Conservation (phyloP, 2,329 filamentous ascomycete species). For the Fusarium xyrophilum region DNA sequence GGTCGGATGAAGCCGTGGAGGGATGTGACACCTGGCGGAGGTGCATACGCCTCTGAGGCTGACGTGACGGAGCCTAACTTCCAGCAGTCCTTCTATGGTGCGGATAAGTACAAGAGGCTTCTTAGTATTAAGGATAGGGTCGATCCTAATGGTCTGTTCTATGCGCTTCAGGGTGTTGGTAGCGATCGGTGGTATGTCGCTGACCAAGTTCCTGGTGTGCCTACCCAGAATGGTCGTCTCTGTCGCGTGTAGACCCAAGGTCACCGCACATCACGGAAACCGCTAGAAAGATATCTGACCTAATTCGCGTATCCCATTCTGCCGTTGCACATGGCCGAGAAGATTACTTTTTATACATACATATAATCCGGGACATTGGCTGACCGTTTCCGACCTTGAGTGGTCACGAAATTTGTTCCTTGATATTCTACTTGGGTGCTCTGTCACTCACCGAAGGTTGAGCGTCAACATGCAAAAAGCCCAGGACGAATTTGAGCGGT, state of each 20-base stretch:
- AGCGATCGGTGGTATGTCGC: conserved; percentile 36
- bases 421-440: fast-evolving
- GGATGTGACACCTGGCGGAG: conserved; percentile 26
- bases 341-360: neutral
- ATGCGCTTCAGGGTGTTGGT: conserved; percentile 29
- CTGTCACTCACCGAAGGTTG: fast-evolving
- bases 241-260: conserved; percentile 7
- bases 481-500: fast-evolving
- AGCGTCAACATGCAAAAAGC: too few species aligned
- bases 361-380: neutral
- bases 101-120: conserved; percentile 28
- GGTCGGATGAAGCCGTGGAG: conserved; percentile 42
- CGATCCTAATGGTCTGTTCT: conserved; percentile 34
- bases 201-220: conserved; percentile 26
- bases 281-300: neutral
- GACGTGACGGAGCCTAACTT: conserved; percentile 36
- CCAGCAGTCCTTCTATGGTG: conserved; percentile 34
- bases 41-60: conserved; percentile 33
- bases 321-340: neutral
- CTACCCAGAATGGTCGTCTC: conserved; percentile 36
- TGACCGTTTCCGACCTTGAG: neutral
- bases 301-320: neutral
- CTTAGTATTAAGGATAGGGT: conserved; percentile 30
- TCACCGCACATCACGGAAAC: too few species aligned
- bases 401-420: neutral